These are phyloP conservation scores for Cystobasidiaceae sp. DNA, from an alignment of 1,284 basidiomycete species.

Conservation along the genomic window DNA sequence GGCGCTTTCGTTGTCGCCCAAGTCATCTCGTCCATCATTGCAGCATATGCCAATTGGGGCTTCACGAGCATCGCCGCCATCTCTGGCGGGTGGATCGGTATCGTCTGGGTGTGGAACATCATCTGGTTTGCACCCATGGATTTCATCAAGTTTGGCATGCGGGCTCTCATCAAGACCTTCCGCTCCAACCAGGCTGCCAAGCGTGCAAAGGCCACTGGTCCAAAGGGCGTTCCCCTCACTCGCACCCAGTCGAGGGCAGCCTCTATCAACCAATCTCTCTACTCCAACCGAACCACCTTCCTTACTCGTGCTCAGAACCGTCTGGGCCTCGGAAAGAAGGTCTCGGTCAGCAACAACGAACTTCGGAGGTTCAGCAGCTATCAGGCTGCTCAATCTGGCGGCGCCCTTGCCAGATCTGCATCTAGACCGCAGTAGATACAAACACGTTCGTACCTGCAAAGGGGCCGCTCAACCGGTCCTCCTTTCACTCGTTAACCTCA, in stretches of 20 bases:
- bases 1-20: slow-evolving; percentile 87
- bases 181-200: slow-evolving; percentile 60
- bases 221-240: slow-evolving; percentile 67
- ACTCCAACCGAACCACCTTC: slow-evolving; percentile 87
- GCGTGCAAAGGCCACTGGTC: slow-evolving; percentile 50
- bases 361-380: slow-evolving; percentile 49
- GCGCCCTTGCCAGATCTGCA: slow-evolving; percentile 21
- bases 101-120: slow-evolving; percentile 59
- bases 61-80: slow-evolving; percentile 63
- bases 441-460: not conserved
- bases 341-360: slow-evolving; percentile 53
- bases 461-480: too few relatives aligned
- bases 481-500: too few relatives aligned
- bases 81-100: slow-evolving; percentile 92
- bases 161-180: slow-evolving; percentile 71
- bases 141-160: slow-evolving; percentile 93
- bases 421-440: slow-evolving; percentile 28
- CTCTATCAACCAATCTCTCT: slow-evolving; percentile 87
- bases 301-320: slow-evolving; percentile 79
- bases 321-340: slow-evolving; percentile 63
- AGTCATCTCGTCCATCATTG: slow-evolving; percentile 90
- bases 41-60: slow-evolving; percentile 77
- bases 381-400: slow-evolving; percentile 25
- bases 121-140: slow-evolving; percentile 68
- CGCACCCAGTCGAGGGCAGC: slow-evolving; percentile 83